phyloP scores from a whole-genome alignment of 768 basidiomycete genomes.

The Candolleomyces eurysporus region DNA sequence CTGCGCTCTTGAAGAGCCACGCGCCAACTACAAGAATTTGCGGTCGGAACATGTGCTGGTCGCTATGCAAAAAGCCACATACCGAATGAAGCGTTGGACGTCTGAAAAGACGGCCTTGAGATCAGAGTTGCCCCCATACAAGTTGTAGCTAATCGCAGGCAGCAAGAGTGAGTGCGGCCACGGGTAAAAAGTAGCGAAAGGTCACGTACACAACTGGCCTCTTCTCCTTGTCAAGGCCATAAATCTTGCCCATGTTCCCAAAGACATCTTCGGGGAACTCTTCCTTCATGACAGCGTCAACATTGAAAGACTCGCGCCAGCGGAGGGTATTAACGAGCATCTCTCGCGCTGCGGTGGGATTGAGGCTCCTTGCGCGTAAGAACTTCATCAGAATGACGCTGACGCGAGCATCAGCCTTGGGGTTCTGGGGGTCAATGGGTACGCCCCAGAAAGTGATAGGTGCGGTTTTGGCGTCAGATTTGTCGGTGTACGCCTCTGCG shows the following conservation, averaged over 20 bases:
- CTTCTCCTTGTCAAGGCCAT: constrained; percentile 69
- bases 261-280: constrained; percentile 63
- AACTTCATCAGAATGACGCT: constrained; percentile 84
- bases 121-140: constrained; percentile 72
- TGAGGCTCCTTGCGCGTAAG: constrained; percentile 69
- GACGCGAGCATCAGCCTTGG: constrained; percentile 54
- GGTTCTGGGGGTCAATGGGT: constrained; percentile 54
- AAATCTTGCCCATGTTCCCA: constrained; percentile 59
- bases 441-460: constrained; percentile 73
- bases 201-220: constrained; percentile 64
- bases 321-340: constrained; percentile 69
- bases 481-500: constrained; percentile 58
- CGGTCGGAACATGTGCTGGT: neutral
- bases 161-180: neutral
- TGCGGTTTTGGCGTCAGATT: constrained; percentile 46
- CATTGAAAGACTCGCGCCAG: constrained; percentile 67
- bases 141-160: constrained; percentile 60
- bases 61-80: constrained; percentile 1
- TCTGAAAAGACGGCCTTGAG: constrained; percentile 74
- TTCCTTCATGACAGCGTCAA: constrained; percentile 59
- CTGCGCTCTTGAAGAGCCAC: constrained; percentile 74
- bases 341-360: constrained; percentile 50
- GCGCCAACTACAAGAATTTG: constrained; percentile 57
- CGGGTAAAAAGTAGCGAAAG: neutral
- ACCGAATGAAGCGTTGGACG: constrained; percentile 74